Conservation (phyloP, 1,139 yeast genomes). For the Cylindricascospora bacillispora region DNA sequence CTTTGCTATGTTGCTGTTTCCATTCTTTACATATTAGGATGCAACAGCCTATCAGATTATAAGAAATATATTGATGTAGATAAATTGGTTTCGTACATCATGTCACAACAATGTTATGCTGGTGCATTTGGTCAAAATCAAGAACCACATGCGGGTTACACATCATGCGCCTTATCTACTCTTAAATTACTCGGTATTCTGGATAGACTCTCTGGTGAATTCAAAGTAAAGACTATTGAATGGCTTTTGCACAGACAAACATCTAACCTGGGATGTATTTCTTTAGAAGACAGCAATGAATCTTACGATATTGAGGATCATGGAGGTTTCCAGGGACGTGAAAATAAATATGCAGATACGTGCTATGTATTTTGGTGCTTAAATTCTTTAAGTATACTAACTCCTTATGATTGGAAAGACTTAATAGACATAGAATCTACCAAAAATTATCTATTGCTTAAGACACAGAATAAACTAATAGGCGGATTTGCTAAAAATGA, state of each 20-base stretch:
- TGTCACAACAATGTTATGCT: slow-evolving; percentile 34
- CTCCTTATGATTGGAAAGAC: slow-evolving; percentile 9
- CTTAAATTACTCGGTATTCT: slow-evolving; percentile 34
- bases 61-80: slow-evolving; percentile 34
- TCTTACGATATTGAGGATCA: slow-evolving; percentile 25
- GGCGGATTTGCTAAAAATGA: slow-evolving; percentile 80
- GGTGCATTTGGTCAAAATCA: slow-evolving; percentile 59
- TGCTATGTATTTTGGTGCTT: slow-evolving; percentile 89
- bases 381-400: slow-evolving; percentile 39
- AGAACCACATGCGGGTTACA: slow-evolving; percentile 82
- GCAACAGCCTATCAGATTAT: slow-evolving; percentile 13
- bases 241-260: slow-evolving; percentile 63
- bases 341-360: slow-evolving; percentile 74
- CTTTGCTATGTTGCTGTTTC: slow-evolving; percentile 64
- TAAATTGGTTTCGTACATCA: slow-evolving; percentile 31
- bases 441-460: slow-evolving; percentile 36
- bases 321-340: slow-evolving; percentile 87
- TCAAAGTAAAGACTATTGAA: slow-evolving; percentile 29
- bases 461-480: slow-evolving; percentile 48
- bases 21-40: slow-evolving; percentile 41
- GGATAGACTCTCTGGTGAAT: slow-evolving; percentile 10
- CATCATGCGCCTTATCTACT: slow-evolving; percentile 73
- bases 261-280: too few species aligned
- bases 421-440: slow-evolving; percentile 32
- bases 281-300: slow-evolving; percentile 13